Percentiles rank a stretch among this genome's conserved stretches.
These are phyloP conservation scores for Phyllosticta paracitricarpa DNA, from an alignment of 2,329 filamentous ascomycete genomes.

Conservation along the genomic window DNA sequence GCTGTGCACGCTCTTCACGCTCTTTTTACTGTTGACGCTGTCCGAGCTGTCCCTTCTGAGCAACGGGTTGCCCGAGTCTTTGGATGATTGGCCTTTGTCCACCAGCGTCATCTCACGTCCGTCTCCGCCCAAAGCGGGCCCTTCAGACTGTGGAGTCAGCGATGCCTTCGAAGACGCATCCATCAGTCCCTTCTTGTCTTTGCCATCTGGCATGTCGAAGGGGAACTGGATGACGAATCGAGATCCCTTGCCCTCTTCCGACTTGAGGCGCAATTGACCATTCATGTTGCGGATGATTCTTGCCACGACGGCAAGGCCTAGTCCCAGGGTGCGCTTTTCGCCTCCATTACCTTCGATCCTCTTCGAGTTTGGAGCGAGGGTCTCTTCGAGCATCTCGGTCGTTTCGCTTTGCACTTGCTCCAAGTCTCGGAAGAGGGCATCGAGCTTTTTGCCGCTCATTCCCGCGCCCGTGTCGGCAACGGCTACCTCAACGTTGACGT, in stretches of 20 bases:
- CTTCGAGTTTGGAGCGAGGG: conserved; percentile 23
- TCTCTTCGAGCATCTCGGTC: conserved; percentile 20
- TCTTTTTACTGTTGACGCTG: conserved; percentile 42
- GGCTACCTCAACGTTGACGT: conserved; percentile 61
- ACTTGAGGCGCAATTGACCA: conserved; percentile 74
- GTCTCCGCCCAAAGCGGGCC: conserved; percentile 6
- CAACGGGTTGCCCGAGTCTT: background rate
- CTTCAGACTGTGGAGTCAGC: conserved; percentile 15
- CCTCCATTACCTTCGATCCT: conserved; percentile 16
- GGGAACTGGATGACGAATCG: conserved; percentile 72
- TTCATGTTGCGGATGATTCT: conserved; percentile 84
- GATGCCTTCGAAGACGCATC: conserved; percentile 15
- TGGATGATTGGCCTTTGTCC: conserved; percentile 17
- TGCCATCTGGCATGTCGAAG: conserved; percentile 52
- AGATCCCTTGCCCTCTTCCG: conserved; percentile 71
- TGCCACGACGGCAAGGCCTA: conserved; percentile 82
- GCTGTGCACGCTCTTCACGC: conserved; percentile 37
- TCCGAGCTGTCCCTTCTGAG: conserved; percentile 28
- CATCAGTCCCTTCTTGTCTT: conserved; percentile 4
- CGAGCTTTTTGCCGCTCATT: conserved; percentile 47
- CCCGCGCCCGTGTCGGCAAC: conserved; percentile 67
- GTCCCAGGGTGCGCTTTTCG: conserved; percentile 51
- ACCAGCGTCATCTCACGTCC: conserved; percentile 54
- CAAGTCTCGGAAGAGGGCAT: conserved; percentile 51
- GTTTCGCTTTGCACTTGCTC: conserved; percentile 53